A percentile compares a stretch with the other conserved stretches of the same genome.
phyloP scores from a whole-genome alignment of 1,139 yeast genomes.

The Geotrichum phurueaensis region DNA sequence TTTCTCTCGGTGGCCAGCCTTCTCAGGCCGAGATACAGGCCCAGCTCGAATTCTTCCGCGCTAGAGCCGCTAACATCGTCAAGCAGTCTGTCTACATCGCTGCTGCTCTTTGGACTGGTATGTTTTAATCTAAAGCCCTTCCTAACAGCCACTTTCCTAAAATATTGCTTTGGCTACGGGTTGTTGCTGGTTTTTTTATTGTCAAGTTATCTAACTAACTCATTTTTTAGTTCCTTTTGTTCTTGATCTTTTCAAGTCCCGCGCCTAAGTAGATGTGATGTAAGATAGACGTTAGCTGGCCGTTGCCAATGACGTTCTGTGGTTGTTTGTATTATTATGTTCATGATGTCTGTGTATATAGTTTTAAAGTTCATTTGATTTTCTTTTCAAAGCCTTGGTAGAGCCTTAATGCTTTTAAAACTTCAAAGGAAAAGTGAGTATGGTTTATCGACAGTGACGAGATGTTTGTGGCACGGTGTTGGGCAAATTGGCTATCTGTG shows the following conservation, averaged over 20 bases:
- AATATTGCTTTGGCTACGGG: not conserved
- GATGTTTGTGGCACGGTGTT: not conserved
- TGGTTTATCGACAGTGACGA: not conserved
- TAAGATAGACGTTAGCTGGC: not conserved
- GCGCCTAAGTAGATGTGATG: constrained; percentile 27
- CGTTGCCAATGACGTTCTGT: not conserved
- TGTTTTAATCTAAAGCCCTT: constrained; percentile 18
- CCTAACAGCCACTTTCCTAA: not conserved
- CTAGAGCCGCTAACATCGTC: constrained; percentile 60
- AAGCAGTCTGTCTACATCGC: constrained; percentile 65
- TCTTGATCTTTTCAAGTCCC: constrained; percentile 37
- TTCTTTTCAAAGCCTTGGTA: not conserved
- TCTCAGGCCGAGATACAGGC: constrained; percentile 70
- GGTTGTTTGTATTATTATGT: not conserved
- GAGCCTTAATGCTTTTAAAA: too few relatives aligned
- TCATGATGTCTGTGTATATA: not conserved
- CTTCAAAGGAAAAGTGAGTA: not conserved
- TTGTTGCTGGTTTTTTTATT: not conserved
- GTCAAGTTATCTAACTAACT: not conserved
- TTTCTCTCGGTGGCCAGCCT: constrained; percentile 61
- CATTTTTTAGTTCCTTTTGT: constrained; percentile 35
- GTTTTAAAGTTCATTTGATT: constrained; percentile 13
- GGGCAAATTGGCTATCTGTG: not conserved
- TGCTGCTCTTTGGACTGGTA: constrained; percentile 63
- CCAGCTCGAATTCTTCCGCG: constrained; percentile 68